Evolutionary conservation across 2,329 filamentous ascomycete genomes (phyloP).

Genomic region (Monosporascus sp.): DNA sequence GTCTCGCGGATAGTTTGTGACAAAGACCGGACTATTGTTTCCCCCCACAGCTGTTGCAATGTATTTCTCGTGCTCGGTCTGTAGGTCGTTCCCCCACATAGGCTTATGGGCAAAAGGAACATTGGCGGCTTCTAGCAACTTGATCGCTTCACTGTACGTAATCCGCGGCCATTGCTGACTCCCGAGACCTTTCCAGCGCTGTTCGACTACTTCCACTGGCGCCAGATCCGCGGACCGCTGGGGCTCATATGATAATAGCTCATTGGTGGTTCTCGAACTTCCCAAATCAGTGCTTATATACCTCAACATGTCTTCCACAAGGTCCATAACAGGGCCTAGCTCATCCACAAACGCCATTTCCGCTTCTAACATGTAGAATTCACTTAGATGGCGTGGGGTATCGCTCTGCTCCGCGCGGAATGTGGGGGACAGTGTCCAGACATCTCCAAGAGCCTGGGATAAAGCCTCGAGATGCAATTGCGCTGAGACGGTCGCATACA

Average conservation of each 20-base stretch:
- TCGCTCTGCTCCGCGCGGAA: slow-evolving; percentile 93
- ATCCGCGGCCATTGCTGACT: slow-evolving; percentile 66
- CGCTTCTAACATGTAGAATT: slow-evolving; percentile 98
- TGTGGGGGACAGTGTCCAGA: slow-evolving; percentile 90
- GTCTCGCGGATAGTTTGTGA: slow-evolving; percentile 83
- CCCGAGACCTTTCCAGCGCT: slow-evolving; percentile 68
- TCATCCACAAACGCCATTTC: slow-evolving; percentile 75
- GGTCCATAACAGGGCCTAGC: slow-evolving; percentile 65
- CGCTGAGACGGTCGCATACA: slow-evolving; percentile 92
- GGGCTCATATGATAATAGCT: slow-evolving; percentile 35
- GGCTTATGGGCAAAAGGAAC: slow-evolving; percentile 63
- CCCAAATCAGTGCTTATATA: slow-evolving; percentile 37
- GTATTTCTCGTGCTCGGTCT: slow-evolving; percentile 89
- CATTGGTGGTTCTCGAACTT: slow-evolving; percentile 35
- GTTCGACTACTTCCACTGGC: slow-evolving; percentile 46
- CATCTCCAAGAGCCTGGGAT: slow-evolving; percentile 78
- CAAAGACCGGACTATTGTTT: slow-evolving; percentile 66
- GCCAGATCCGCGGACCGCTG: slow-evolving; percentile 40
- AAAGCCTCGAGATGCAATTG: slow-evolving; percentile 93
- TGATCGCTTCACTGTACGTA: slow-evolving; percentile 74
- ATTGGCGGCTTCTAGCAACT: slow-evolving; percentile 56
- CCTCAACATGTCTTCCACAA: slow-evolving; percentile 75
- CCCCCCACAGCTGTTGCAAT: slow-evolving; percentile 57
- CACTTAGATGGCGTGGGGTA: slow-evolving; percentile 87
- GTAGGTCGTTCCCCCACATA: slow-evolving; percentile 67